A percentile compares a stretch with the other conserved stretches of the same genome.
These are phyloP conservation scores for Cryptococcus sp. DNA, from an alignment of 1,284 basidiomycete genomes.

Conservation along the genomic window DNA sequence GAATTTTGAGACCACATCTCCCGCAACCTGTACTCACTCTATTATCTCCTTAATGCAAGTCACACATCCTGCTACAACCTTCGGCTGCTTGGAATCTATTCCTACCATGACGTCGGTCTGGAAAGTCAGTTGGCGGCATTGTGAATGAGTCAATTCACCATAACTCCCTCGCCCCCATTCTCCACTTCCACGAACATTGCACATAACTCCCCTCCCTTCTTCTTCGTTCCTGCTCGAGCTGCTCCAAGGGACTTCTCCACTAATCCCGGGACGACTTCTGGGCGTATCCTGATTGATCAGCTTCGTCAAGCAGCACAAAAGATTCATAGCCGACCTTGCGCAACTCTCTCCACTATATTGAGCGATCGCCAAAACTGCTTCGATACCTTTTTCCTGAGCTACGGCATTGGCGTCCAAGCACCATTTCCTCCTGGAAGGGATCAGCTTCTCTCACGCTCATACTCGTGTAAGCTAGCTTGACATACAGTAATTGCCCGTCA, in stretches of 20 bases:
- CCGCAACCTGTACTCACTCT: slow-evolving; percentile 48
- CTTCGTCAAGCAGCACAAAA: not conserved
- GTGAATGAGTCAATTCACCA: slow-evolving; percentile 59
- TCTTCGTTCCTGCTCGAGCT: slow-evolving; percentile 83
- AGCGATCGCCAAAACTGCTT: slow-evolving; percentile 77
- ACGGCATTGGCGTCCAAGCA: slow-evolving; percentile 90
- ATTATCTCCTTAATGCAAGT: slow-evolving; percentile 74
- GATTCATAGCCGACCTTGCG: slow-evolving; percentile 50
- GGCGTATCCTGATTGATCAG: slow-evolving; percentile 57
- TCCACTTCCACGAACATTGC: slow-evolving; percentile 92
- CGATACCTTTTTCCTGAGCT: slow-evolving; percentile 94
- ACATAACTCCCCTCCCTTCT: slow-evolving; percentile 77
- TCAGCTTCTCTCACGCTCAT: not conserved
- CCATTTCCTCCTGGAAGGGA: slow-evolving; percentile 72
- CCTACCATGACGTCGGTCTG: slow-evolving; percentile 81
- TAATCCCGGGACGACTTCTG: slow-evolving; percentile 76
- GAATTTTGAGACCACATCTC: not conserved
- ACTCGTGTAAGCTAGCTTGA: too few relatives aligned
- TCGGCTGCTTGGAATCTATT: slow-evolving; percentile 88
- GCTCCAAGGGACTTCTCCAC: slow-evolving; percentile 97
- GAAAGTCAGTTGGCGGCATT: slow-evolving; percentile 7
- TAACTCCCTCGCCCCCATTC: slow-evolving; percentile 77
- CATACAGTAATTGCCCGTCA: slow-evolving; percentile 39
- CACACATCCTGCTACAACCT: slow-evolving; percentile 79
- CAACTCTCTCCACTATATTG: slow-evolving; percentile 87